Base-by-base conservation (phyloP, 495 filamentous ascomycete genomes). In the Neohortaea acidophila region DNA sequence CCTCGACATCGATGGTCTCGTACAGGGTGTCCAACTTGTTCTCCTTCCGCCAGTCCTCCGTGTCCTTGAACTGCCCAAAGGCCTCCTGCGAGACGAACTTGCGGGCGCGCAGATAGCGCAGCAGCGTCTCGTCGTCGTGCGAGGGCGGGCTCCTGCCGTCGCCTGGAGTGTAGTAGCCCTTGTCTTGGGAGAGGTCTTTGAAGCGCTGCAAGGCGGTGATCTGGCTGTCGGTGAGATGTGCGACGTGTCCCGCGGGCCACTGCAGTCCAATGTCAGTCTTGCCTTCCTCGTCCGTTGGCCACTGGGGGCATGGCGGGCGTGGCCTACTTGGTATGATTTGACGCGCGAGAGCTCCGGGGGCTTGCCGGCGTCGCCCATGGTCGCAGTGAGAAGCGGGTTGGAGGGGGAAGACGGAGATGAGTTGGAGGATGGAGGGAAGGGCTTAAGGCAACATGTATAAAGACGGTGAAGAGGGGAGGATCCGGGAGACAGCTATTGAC, bases 31-130 rank as follows among this genome's bases (percentile, higher is more conserved):
- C 53, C 12, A 63, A 42, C 34, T 81, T 58, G 54, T 87, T 85
- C 35, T 79, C 73, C 52, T 71, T 73, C 25, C 85, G 73, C 78
- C 85, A 94, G 23, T 81, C 73, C 59, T 93, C 84, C 0, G 85
- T 91, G 36, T 84, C 82, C 51, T 77, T 75, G 59, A 93, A 94
- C 55, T 92, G 85, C 36, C 57, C 66, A 58, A 77, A 83, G 1
- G 85, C 85, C 32, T 81, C 79, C 37, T 68, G 59, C 4, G 77
- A 66, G 33, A 75, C 63, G 61, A 83, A 91, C 47, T 65, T 75
- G 25, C 83, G 73, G 8, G 83, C 83, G 49, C 83, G 77, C 17
- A 91, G 66, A 55, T 75, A 89, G 11, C 83, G 81, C 44, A 91
- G 64, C 48, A 91, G 59, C 3, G 79, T 84, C 54, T 79, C 73